Percentiles rank a stretch among this genome's conserved stretches.
These are phyloP conservation scores for Umbelopsis vinacea DNA, from an alignment of 192 early-diverging fungal genomes.

Conservation along the genomic window DNA sequence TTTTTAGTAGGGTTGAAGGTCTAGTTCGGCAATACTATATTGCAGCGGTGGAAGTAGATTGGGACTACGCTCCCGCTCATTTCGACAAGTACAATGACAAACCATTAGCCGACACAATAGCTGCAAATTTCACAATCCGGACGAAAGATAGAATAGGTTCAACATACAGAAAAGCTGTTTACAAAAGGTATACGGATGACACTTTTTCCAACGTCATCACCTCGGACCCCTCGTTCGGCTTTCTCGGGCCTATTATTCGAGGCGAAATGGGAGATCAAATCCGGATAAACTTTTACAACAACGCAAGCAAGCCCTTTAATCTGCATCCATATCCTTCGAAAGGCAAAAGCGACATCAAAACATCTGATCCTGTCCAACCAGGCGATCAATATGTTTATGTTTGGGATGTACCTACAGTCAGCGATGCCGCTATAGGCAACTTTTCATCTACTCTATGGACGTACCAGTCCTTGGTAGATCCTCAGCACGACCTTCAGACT, in stretches of 20 bases:
- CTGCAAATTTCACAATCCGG: constrained; percentile 36
- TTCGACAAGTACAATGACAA: constrained; percentile 42
- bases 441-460: constrained; percentile 41
- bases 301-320: constrained; percentile 29
- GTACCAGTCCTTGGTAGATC: constrained; percentile 36
- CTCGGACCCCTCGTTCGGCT: constrained; percentile 36
- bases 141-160: constrained; percentile 37
- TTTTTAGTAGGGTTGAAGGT: neutral
- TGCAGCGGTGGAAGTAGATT: constrained; percentile 46
- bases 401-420: constrained; percentile 35
- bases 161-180: constrained; percentile 44
- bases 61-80: constrained; percentile 49
- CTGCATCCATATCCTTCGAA: constrained; percentile 41
- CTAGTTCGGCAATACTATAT: constrained; percentile 44
- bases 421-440: constrained; percentile 29
- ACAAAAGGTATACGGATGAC: constrained; percentile 41
- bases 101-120: constrained; percentile 27
- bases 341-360: neutral
- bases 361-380: constrained; percentile 14
- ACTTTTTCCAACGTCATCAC: constrained; percentile 36
- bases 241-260: constrained; percentile 45
- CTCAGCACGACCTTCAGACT: constrained; percentile 38
- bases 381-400: constrained; percentile 37
- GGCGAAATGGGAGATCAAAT: constrained; percentile 44
- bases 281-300: constrained; percentile 39